A percentile compares a stretch with the other conserved stretches of the same genome.
Conservation (phyloP, 495 filamentous ascomycete species). For the Pseudomonodictys pantanalensis region DNA sequence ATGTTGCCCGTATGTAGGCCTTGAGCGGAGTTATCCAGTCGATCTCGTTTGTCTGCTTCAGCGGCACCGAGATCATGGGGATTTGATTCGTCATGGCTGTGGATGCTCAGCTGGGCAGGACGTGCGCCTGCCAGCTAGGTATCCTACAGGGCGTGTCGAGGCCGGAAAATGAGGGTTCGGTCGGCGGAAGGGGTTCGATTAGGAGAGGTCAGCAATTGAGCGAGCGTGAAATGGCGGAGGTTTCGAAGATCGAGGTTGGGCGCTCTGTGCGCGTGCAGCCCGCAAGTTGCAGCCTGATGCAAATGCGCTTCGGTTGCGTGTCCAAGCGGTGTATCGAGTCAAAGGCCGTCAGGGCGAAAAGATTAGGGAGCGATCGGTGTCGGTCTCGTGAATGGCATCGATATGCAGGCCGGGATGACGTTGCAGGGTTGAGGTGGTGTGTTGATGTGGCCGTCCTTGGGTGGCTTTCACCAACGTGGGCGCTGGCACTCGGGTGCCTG, state of each 20-base stretch:
- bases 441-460: slow-evolving; percentile 23
- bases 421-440: slow-evolving; percentile 18
- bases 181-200: background rate
- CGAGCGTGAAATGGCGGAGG: background rate
- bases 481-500: slow-evolving; percentile 14
- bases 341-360: no score
- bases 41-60: slow-evolving; percentile 99
- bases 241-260: background rate
- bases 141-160: background rate
- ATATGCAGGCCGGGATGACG: slow-evolving; percentile 29
- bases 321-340: no score
- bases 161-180: background rate
- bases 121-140: slow-evolving; percentile 26
- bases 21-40: slow-evolving; percentile 96
- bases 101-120: slow-evolving; percentile 16
- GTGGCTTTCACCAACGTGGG: slow-evolving; percentile 11
- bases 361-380: no score
- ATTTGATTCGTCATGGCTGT: slow-evolving; percentile 65
- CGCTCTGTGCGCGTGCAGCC: no score
- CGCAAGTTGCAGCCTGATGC: background rate
- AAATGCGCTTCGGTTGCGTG: background rate
- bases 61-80: slow-evolving; percentile 87
- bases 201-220: background rate
- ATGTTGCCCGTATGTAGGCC: slow-evolving; percentile 85
- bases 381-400: slow-evolving; percentile 9